Evolutionary conservation across 1,284 basidiomycete species (phyloP).

Genomic region (Dichomitus squalens): DNA sequence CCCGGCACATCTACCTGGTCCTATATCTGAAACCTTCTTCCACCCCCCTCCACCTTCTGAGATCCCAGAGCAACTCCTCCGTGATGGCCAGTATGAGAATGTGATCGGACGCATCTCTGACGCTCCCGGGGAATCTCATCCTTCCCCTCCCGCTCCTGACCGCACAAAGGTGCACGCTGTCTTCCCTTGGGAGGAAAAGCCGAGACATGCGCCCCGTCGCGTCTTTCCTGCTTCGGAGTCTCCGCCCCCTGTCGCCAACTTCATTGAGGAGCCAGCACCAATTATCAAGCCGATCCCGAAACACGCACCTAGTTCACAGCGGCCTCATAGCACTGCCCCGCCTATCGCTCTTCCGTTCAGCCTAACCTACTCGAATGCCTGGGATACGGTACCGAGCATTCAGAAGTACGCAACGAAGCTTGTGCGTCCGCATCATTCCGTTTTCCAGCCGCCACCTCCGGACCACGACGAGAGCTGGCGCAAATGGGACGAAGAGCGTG

Average conservation of each 20-base stretch:
- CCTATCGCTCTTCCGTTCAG: conserved; percentile 52
- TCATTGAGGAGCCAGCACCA: conserved; percentile 37
- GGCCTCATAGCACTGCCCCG: conserved; percentile 23
- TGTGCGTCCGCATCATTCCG: conserved; percentile 49
- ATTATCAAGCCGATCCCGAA: conserved; percentile 3
- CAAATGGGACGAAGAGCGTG: conserved; percentile 40
- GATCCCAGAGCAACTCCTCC: conserved; percentile 62
- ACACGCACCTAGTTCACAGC: neutral
- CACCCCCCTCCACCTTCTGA: conserved; percentile 54
- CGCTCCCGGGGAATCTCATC: conserved; percentile 20
- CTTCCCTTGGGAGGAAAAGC: conserved; percentile 93
- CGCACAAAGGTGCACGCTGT: conserved; percentile 72
- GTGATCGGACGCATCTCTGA: conserved; percentile 47
- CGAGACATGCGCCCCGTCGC: conserved; percentile 64
- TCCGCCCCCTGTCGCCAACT: conserved; percentile 52
- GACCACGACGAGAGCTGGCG: conserved; percentile 48
- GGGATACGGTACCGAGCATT: conserved; percentile 82
- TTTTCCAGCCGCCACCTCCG: conserved; percentile 46
- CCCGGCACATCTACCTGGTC: conserved; percentile 29
- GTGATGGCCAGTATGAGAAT: conserved; percentile 64
- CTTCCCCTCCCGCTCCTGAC: conserved; percentile 61
- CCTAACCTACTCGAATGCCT: conserved; percentile 75
- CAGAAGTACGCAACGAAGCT: conserved; percentile 73
- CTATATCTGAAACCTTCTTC: conserved; percentile 54
- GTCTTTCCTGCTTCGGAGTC: conserved; percentile 77